Conservation (phyloP, 2,329 filamentous ascomycete species). For the Penicillium sp. region DNA sequence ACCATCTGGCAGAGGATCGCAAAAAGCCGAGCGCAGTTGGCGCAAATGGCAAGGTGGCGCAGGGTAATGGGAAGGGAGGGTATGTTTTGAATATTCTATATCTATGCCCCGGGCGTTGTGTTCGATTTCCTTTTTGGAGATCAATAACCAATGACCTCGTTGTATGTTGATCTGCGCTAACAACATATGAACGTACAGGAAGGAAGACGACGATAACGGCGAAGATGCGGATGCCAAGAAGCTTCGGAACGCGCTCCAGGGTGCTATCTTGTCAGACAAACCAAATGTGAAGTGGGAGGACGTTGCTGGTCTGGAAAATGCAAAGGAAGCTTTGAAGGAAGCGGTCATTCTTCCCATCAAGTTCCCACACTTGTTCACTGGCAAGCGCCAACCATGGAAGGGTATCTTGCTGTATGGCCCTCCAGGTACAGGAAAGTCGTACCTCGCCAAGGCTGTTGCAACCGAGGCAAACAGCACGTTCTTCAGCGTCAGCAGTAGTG, state of each 20-base stretch:
- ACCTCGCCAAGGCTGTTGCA: constrained; percentile 93
- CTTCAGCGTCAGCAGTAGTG: constrained; percentile 96
- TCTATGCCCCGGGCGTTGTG: constrained; percentile 2
- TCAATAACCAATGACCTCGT: background rate
- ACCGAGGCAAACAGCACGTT: constrained; percentile 99
- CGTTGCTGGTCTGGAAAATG: constrained; percentile 88
- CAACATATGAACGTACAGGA: constrained; percentile 27
- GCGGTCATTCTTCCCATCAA: constrained; percentile 97
- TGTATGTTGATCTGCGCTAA: constrained; percentile 4
- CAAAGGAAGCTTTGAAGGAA: constrained; percentile 97
- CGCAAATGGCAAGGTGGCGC: constrained; percentile 53
- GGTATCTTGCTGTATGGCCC: constrained; percentile 95
- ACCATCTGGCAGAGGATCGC: constrained; percentile 68
- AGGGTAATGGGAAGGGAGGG: constrained; percentile 57
- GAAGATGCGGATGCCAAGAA: constrained; percentile 94
- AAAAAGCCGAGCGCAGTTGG: constrained; percentile 55
- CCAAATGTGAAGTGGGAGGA: constrained; percentile 98
- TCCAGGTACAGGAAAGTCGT: constrained; percentile 96
- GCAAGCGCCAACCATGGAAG: constrained; percentile 97
- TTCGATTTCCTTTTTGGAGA: background rate
- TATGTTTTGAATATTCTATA: constrained; percentile 32
- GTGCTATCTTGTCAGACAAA: constrained; percentile 91
- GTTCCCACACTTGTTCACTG: constrained; percentile 93
- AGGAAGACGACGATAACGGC: constrained; percentile 62
- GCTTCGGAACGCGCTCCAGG: constrained; percentile 82